Base-by-base conservation (phyloP, 371 early-diverging fungal genomes). In the Haplosporangium sp. region DNA sequence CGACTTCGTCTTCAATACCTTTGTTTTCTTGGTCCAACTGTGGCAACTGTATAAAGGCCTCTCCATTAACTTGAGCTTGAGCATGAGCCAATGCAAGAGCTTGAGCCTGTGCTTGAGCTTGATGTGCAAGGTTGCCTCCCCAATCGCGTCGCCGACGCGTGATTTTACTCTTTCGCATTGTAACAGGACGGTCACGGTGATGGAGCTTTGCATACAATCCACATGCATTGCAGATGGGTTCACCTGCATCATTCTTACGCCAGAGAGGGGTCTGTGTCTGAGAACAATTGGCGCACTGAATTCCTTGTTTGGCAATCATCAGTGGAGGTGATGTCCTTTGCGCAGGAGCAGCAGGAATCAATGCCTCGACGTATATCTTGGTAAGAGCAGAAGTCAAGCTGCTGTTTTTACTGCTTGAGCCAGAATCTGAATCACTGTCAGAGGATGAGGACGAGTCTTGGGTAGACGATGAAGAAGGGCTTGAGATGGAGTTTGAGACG, bases 141-240 rank as follows among this genome's bases (percentile, higher is more conserved):
- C 89, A 89, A 45, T 88, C 89, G 35, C 89, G 77, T 35, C 89
- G 83, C 50, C 92, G 86, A 34, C 88, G 87, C 48, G 90, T 87
- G 67, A 91, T 90, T 63, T 87, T 90, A 42, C 85, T 58, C 66
- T 89, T 89, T 65, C 88, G 86, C 90, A 92, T 89, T 50, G 84
- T 85, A 11, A 85, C 84, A 1, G 88, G 92, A 3, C 92, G 87
- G 52, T 87, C 88, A n/a, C 84, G 83, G 69, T 87, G 76, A 57
- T 96, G 95, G 6, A 94, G 86, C 74, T 92, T 93, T 61, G 89
- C 90, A 75, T 95, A 96, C 45, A 96, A 81, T 19, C 95, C 95
- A 70, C 96, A 95, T 0, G 96, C 95, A 77, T 96, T 96, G 85
- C 96, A 95, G 34, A 94, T 88, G 11, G 92, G 88, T 69, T 92